A percentile compares a stretch with the other conserved stretches of the same genome.
Conservation (phyloP, 805 yeast species). For the Suhomyces xylopsoci region DNA sequence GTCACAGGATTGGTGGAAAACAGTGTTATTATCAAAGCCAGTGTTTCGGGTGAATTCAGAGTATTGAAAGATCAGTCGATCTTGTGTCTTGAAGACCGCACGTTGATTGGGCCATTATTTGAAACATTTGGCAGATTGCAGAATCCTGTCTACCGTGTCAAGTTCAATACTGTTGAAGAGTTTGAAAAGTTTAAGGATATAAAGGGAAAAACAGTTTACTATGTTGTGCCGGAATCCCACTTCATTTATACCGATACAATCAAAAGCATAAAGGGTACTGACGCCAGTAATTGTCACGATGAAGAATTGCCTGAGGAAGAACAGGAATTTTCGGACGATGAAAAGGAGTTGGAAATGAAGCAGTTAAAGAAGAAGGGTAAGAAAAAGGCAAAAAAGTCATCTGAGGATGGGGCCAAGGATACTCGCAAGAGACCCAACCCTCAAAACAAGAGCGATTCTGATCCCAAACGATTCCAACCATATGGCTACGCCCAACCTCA, state of each 20-base stretch:
- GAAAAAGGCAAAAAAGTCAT: constrained; percentile 36
- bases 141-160: constrained; percentile 75
- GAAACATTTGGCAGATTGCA: constrained; percentile 90
- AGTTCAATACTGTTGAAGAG: constrained; percentile 53
- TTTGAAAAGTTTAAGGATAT: constrained; percentile 43
- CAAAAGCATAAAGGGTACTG: constrained; percentile 76
- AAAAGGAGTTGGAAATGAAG: constrained; percentile 72
- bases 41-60: constrained; percentile 76
- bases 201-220: constrained; percentile 60
- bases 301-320: constrained; percentile 93
- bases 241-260: constrained; percentile 75
- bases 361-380: constrained; percentile 56
- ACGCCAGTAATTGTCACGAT: constrained; percentile 92
- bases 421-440: constrained; percentile 3
- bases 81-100: constrained; percentile 70
- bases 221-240: constrained; percentile 77
- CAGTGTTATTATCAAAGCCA: constrained; percentile 69
- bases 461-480: constrained; percentile 17
- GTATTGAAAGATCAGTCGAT: constrained; percentile 79
- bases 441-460: not conserved
- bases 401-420: constrained; percentile 11
- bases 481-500: constrained; percentile 20
- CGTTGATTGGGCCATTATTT: constrained; percentile 69
- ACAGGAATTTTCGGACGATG: constrained; percentile 95
- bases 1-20: constrained; percentile 67